Evolutionary conservation across 352 stramenopile genomes (phyloP).

Genomic region (Phytophthora pluvialis): DNA sequence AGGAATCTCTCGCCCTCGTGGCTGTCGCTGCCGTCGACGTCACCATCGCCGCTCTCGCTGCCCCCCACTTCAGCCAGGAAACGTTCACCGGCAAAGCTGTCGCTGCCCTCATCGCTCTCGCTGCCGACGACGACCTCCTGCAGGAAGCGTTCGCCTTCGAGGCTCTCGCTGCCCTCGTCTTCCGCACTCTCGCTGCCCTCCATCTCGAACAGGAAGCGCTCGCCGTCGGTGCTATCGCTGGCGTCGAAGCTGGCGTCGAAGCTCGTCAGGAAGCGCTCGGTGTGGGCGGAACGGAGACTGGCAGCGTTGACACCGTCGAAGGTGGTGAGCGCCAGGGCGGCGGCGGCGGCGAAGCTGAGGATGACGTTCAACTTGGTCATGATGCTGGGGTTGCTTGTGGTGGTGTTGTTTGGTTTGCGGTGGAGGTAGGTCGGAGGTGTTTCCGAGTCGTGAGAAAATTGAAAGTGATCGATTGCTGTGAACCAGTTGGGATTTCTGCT

Average conservation of each 20-base stretch:
- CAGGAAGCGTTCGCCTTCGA: constrained; percentile 17
- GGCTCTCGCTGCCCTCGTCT: constrained; percentile 15
- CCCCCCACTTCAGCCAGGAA: constrained; percentile 13
- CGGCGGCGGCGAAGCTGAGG: constrained; percentile 22
- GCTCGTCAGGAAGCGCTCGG: constrained; percentile 1
- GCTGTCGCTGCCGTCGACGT: constrained; percentile 9
- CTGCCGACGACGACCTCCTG: constrained; percentile 13
- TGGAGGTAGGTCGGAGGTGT: neutral
- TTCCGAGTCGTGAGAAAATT: constrained; percentile 19
- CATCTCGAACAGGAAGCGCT: constrained; percentile 28
- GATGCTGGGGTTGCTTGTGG: no score
- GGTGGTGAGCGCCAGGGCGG: constrained; percentile 14
- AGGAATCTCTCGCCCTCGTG: neutral
- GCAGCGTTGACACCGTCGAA: constrained; percentile 17
- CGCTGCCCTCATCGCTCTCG: constrained; percentile 9
- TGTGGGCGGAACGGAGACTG: constrained; percentile 12
- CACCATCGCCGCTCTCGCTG: constrained; percentile 12
- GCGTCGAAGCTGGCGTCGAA: constrained; percentile 10
- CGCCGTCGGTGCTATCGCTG: constrained; percentile 17
- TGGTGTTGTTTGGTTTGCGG: no score
- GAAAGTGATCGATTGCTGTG: constrained; percentile 22
- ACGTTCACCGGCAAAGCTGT: neutral
- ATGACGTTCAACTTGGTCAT: constrained; percentile 38
- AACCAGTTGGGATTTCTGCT: no score
- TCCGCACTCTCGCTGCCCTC: constrained; percentile 13